Base-by-base conservation (phyloP, 1,284 basidiomycete genomes). In the Termitomyces sp. region DNA sequence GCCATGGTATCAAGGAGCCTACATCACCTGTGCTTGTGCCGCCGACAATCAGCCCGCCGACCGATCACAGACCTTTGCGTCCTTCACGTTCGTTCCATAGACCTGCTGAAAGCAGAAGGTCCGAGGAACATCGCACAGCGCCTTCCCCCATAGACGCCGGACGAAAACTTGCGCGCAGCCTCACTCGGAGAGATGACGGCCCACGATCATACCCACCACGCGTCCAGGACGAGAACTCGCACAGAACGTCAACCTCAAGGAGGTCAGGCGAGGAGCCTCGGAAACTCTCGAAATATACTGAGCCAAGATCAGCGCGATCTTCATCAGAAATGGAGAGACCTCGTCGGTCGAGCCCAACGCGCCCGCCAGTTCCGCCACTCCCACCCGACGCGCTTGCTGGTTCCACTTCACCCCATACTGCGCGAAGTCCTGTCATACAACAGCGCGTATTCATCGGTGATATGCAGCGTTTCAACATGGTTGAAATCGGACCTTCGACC, bases 361-460 rank as follows among this genome's bases (percentile, higher is more conserved):
- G 60, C 35, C 63, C 62, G 3, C 66, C 68, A n/a, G 55, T 70
- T 6, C 72, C 72, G 30, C 74, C 69, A 14, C 53, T 72, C n/a
- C 69, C 71, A 2, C 49, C 63, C 34, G 68, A 72, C 7, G 57
- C 61, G 1, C 48, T 57, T 43, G n/a, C 60, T 37, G 50, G 43
- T 30, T 48, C 61, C 21, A 49, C 26, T 28, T 43, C 46, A 16
- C 60, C 67, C 1, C 53, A 55, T 24, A 37, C 50, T 18, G n/a
- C 56, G n/a, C 67, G 61, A 50, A 63, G 57, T 0, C 55, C 60
- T 11, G 63, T 72, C 19, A 68, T 63, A 57, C 85, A 87, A 61
- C 86, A 86, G 63, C 77, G 87, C 8, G 70, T 91, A 5, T 91
- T 88, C 62, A 74, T 91, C 49, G 81, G 80, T 6, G 84, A 84